Percentiles rank a stretch among this genome's conserved stretches.
Conservation (phyloP, 2,329 filamentous ascomycete species). For the Sporothrix luriei region DNA sequence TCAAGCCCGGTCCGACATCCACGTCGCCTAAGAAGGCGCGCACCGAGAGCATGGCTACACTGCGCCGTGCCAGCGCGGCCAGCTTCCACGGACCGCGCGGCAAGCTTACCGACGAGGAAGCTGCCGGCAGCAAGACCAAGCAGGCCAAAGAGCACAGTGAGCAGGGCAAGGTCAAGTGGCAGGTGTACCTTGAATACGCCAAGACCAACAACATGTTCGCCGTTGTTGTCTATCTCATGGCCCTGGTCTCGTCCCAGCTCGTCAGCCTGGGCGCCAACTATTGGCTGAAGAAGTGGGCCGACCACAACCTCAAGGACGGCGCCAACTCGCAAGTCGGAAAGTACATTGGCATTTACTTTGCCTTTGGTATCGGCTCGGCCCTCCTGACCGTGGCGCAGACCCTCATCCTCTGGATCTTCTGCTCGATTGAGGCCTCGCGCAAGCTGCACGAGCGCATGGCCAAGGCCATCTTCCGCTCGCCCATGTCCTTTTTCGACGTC, state of each 20-base stretch:
- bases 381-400: constrained; percentile 87
- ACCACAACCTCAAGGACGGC: constrained; percentile 69
- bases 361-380: constrained; percentile 85
- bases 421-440: constrained; percentile 96
- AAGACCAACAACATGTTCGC: constrained; percentile 89
- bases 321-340: constrained; percentile 77
- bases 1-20: constrained; percentile 56
- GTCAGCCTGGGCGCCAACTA: constrained; percentile 80
- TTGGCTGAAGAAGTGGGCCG: constrained; percentile 94
- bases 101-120: constrained; percentile 82
- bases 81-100: constrained; percentile 86
- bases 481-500: constrained; percentile 98
- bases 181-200: constrained; percentile 91
- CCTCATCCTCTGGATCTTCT: constrained; percentile 97
- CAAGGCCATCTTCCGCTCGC: constrained; percentile 92
- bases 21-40: constrained; percentile 52
- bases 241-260: constrained; percentile 78
- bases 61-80: constrained; percentile 87
- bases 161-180: constrained; percentile 98
- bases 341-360: constrained; percentile 94
- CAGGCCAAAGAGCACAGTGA: constrained; percentile 87
- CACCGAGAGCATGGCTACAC: constrained; percentile 72
- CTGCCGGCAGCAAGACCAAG: constrained; percentile 72
- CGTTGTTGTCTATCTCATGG: constrained; percentile 75
- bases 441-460: constrained; percentile 98